Conservation (phyloP, 1,284 basidiomycete species). For the Calocybe gambosa region DNA sequence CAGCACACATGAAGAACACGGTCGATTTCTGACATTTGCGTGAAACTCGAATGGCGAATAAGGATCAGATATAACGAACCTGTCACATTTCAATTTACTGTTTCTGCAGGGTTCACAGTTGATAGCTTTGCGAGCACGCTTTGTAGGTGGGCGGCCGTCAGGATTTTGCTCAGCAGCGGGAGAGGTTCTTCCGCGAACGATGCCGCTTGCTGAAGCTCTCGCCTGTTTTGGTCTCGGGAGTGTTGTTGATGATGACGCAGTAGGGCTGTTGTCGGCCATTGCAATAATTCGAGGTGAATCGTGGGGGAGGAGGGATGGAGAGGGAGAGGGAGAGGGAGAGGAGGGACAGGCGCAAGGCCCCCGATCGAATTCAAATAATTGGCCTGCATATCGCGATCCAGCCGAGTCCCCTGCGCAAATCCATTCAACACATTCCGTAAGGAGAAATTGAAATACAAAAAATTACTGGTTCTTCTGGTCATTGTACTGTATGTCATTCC, state of each 20-base stretch:
- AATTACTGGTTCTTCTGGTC: neutral
- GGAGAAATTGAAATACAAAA: neutral
- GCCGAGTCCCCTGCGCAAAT: slow-evolving; percentile 13
- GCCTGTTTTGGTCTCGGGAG: slow-evolving; percentile 36
- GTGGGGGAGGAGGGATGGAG: slow-evolving; percentile 4
- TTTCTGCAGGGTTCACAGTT: slow-evolving; percentile 81
- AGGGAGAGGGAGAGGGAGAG: slow-evolving; percentile 10
- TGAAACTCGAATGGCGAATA: slow-evolving; percentile 10
- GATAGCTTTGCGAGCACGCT: slow-evolving; percentile 75
- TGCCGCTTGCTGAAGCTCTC: slow-evolving; percentile 28
- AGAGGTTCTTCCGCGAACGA: slow-evolving; percentile 43
- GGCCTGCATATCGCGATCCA: slow-evolving; percentile 11
- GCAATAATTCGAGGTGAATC: slow-evolving; percentile 10
- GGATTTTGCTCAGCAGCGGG: slow-evolving; percentile 37
- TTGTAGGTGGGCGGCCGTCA: slow-evolving; percentile 58
- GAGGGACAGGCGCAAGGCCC: slow-evolving; percentile 16
- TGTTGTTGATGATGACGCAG: slow-evolving; percentile 35
- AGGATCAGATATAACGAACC: slow-evolving; percentile 34
- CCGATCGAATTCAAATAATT: slow-evolving; percentile 19
- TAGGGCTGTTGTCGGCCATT: slow-evolving; percentile 45
- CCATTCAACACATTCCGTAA: neutral
- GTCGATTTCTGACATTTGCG: slow-evolving; percentile 55
- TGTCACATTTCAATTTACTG: slow-evolving; percentile 81
- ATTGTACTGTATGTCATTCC: neutral
- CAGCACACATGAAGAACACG: slow-evolving; percentile 77